These are phyloP conservation scores for Mortierella sp. DNA, from an alignment of 371 early-diverging fungal species.

Conservation along the genomic window DNA sequence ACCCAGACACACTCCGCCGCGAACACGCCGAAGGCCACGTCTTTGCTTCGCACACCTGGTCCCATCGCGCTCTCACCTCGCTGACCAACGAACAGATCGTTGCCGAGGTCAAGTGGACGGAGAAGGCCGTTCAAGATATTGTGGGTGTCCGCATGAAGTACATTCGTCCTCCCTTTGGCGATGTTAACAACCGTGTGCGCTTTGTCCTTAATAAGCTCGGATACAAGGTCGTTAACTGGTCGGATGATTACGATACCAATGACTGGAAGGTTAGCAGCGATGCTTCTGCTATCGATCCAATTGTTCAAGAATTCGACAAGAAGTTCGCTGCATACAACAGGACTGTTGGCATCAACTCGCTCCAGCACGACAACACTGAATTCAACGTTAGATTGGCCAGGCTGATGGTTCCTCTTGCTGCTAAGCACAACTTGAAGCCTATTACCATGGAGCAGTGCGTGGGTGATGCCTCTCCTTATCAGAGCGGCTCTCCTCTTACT, in stretches of 20 bases:
- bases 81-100: conserved; percentile 72
- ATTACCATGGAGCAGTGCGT: conserved; percentile 38
- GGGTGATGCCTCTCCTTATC: conserved; percentile 44
- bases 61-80: conserved; percentile 72
- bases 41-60: conserved; percentile 62
- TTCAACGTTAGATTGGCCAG: conserved; percentile 25
- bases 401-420: conserved; percentile 36
- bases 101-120: conserved; percentile 79
- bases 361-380: conserved; percentile 42
- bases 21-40: conserved; percentile 54
- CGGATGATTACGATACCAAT: conserved; percentile 20
- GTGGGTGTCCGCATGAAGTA: conserved; percentile 64
- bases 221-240: conserved; percentile 59
- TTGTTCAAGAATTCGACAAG: conserved; percentile 15
- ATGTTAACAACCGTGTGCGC: conserved; percentile 76
- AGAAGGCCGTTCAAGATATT: conserved; percentile 68
- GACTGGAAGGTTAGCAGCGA: neutral
- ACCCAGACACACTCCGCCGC: conserved; percentile 62
- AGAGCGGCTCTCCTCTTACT: conserved; percentile 11
- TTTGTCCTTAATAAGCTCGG: conserved; percentile 66
- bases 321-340: conserved; percentile 28
- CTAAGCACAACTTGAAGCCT: conserved; percentile 32
- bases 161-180: conserved; percentile 73
- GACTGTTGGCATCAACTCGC: conserved; percentile 49
- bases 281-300: too few species aligned